A percentile compares a stretch with the other conserved stretches of the same genome.
Conservation (phyloP, 2,329 filamentous ascomycete species). For the Sarocladiaceae sp. region DNA sequence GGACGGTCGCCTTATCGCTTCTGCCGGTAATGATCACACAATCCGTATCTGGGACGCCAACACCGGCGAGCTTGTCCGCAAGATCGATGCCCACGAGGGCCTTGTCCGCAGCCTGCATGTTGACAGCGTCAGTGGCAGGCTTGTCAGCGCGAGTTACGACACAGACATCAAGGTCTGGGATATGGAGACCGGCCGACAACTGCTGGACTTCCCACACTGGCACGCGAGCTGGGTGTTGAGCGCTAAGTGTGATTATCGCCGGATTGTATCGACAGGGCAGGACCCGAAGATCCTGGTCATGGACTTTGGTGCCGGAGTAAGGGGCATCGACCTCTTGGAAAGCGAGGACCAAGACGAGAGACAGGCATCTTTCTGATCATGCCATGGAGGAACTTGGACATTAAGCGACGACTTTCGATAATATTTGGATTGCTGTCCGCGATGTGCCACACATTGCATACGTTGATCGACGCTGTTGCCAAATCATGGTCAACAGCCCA, state of each 20-base stretch:
- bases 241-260: slow-evolving; percentile 91
- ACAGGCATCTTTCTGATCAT: neutral
- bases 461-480: too few species aligned
- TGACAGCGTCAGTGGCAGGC: slow-evolving; percentile 77
- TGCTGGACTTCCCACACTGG: slow-evolving; percentile 89
- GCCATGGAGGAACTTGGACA: neutral
- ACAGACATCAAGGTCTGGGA: slow-evolving; percentile 94
- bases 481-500: too few species aligned
- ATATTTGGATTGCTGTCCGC: too few species aligned
- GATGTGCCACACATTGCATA: too few species aligned
- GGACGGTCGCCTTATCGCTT: slow-evolving; percentile 88
- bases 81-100: slow-evolving; percentile 77
- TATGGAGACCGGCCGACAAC: slow-evolving; percentile 70
- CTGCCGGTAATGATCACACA: slow-evolving; percentile 90
- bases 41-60: slow-evolving; percentile 96
- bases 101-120: slow-evolving; percentile 89
- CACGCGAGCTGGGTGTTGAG: slow-evolving; percentile 95
- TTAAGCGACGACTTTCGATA: too few species aligned
- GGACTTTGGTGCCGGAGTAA: slow-evolving; percentile 72
- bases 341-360: slow-evolving; percentile 23
- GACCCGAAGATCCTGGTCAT: slow-evolving; percentile 89
- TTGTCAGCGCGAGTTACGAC: slow-evolving; percentile 92
- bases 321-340: slow-evolving; percentile 56
- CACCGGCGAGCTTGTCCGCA: slow-evolving; percentile 77
- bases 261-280: slow-evolving; percentile 92